These are phyloP conservation scores for Podospora australis DNA, from an alignment of 495 filamentous ascomycete genomes.

Conservation along the genomic window DNA sequence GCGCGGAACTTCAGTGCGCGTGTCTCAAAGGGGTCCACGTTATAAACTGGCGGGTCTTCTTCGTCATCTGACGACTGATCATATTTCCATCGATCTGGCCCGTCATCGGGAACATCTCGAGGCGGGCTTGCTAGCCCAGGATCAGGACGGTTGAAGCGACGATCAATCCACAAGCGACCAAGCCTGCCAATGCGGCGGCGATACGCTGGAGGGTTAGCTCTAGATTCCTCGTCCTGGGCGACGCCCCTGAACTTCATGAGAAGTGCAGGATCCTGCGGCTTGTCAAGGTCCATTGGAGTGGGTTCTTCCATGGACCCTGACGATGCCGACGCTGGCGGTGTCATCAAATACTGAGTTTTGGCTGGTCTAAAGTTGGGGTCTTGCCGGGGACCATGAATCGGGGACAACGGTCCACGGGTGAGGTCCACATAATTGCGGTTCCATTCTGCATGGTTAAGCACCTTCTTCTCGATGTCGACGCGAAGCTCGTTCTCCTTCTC, in stretches of 20 bases:
- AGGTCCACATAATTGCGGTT: slow-evolving; percentile 78
- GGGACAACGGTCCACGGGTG: slow-evolving; percentile 74
- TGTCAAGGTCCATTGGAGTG: slow-evolving; percentile 32
- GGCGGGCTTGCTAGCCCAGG: slow-evolving; percentile 48
- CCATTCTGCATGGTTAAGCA: slow-evolving; percentile 78
- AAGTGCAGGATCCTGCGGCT: slow-evolving; percentile 19
- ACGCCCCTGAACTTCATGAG: slow-evolving; percentile 31
- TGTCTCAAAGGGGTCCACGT: slow-evolving; percentile 64
- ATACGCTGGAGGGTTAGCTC: slow-evolving; percentile 62
- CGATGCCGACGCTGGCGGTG: slow-evolving; percentile 74
- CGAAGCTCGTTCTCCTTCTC: slow-evolving; percentile 78
- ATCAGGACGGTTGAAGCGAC: no score
- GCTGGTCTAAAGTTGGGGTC: slow-evolving; percentile 57
- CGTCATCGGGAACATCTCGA: slow-evolving; percentile 44
- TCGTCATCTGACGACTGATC: slow-evolving; percentile 70
- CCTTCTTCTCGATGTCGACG: slow-evolving; percentile 70
- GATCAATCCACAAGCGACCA: slow-evolving; percentile 76
- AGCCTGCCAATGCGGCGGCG: slow-evolving; percentile 70
- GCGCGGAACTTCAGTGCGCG: slow-evolving; percentile 66
- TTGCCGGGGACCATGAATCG: slow-evolving; percentile 60
- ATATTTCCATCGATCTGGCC: slow-evolving; percentile 74
- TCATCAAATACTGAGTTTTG: slow-evolving; percentile 76
- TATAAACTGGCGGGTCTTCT: slow-evolving; percentile 51
- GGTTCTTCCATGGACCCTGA: slow-evolving; percentile 52
- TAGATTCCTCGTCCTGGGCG: slow-evolving; percentile 27